Evolutionary conservation across 192 early-diverging fungal genomes (phyloP), one percentile per base, ranked within the genome.

Genomic region (Mycoemilia scoparia): DNA sequence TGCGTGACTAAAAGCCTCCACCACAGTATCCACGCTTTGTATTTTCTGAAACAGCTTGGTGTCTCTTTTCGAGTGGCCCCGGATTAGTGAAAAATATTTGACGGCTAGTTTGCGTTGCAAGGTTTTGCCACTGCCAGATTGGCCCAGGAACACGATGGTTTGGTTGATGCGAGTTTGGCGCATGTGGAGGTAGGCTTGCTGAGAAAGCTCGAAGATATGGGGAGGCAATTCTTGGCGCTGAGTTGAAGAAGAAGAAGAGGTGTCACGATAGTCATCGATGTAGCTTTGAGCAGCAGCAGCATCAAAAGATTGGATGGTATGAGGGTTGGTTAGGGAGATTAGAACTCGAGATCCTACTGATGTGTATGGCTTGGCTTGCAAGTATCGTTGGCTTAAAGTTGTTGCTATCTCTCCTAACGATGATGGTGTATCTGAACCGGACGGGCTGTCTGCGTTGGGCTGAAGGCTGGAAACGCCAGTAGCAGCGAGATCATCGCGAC

Each of bases 1-100:
- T 27, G 86, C 81, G 32, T 84, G 74, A 29, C 84, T 81, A 62
- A 93, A 93, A 5, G 83, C 79, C 43, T 84, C 79, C 11, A 92
- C 58, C 46, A 89, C 69, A 32, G 69, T 54, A 34, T 80, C 67
- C 6, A 79, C 71, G 39, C 69, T 58, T 14, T 71, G 45, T 23
- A 88, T 58, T 35, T 76, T 77, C 31, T 47, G 42, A 40, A 77
- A 77, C 19, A 82, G 43, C 24, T 70, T 62, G 21, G 71, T 62
- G 43, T 76, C 75, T 36, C 74, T 74, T 51, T 84, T 84, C 16
- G 64, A 67, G 34, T 77, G 73, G 17, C 67, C 60, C 30, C 76
- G 76, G 16, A 84, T 62, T 29, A 69, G 54, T 15, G 72, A 62
- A 25, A 81, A 53, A 36, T 76, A 73, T 36, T 68, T 73, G 21